Evolutionary conservation across 1,139 yeast genomes (phyloP).

Genomic region (Arxiozyma slooffiae): DNA sequence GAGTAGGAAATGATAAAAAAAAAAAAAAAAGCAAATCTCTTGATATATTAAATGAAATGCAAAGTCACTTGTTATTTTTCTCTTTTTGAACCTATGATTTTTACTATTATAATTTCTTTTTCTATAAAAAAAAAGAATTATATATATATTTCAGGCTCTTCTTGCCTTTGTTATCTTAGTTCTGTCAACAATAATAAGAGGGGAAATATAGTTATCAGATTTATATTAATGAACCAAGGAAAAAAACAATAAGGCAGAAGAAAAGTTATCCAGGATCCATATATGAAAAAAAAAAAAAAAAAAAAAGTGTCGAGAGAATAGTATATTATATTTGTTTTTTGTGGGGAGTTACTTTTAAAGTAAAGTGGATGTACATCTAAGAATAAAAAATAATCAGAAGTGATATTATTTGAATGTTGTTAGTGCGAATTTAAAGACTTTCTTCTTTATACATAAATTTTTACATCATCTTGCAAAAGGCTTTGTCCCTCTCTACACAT

Average conservation of each 20-base stretch:
- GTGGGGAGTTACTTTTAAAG: not conserved
- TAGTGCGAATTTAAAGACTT: not conserved
- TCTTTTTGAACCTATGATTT: not conserved
- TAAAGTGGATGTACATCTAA: not conserved
- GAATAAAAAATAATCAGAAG: not conserved
- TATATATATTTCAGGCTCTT: not conserved
- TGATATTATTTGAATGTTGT: not conserved
- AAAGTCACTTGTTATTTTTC: not conserved
- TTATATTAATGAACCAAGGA: not conserved
- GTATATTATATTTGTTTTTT: not conserved
- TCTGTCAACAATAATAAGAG: not conserved
- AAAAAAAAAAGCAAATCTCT: too few species aligned
- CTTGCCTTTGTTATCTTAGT: not conserved
- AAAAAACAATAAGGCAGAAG: not conserved
- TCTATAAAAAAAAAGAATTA: not conserved
- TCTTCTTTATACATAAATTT: too few species aligned
- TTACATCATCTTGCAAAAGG: not conserved
- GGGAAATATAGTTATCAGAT: not conserved
- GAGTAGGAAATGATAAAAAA: too few species aligned
- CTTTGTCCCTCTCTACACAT: not conserved
- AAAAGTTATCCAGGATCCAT: constrained; percentile 2
- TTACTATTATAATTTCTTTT: not conserved
- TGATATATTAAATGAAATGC: not conserved
- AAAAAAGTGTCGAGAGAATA: not conserved
- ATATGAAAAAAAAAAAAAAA: too few species aligned